Conservation (phyloP, 1,139 yeast species). For the Chernovozyma sophiae-reginae region DNA sequence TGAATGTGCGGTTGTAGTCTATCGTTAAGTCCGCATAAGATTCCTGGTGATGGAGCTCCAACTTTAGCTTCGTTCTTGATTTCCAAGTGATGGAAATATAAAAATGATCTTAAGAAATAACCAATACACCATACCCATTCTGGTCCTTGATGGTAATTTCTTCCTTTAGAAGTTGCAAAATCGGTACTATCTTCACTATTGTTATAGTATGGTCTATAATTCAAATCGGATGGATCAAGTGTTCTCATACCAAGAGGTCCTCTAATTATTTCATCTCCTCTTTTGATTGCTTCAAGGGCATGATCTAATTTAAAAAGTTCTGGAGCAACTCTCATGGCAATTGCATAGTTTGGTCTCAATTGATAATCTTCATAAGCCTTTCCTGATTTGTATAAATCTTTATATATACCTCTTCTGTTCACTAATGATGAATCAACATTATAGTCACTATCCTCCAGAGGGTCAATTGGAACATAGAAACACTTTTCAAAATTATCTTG, state of each 20-base stretch:
- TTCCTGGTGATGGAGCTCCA: slow-evolving; percentile 31
- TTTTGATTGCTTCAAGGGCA: slow-evolving; percentile 59
- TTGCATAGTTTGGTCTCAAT: slow-evolving; percentile 84
- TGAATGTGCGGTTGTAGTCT: slow-evolving; percentile 61
- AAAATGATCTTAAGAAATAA: slow-evolving; percentile 75
- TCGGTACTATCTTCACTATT: slow-evolving; percentile 79
- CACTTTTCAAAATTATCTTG: slow-evolving; percentile 73
- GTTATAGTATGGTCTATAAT: slow-evolving; percentile 83
- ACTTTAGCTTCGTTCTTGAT: slow-evolving; percentile 20
- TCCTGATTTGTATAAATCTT: slow-evolving; percentile 76
- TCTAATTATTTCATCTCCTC: slow-evolving; percentile 70
- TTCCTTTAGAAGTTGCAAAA: slow-evolving; percentile 90
- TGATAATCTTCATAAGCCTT: slow-evolving; percentile 94
- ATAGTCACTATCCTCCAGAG: slow-evolving; percentile 47
- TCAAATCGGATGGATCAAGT: slow-evolving; percentile 85
- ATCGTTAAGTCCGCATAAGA: slow-evolving; percentile 39
- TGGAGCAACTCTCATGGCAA: slow-evolving; percentile 92
- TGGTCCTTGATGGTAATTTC: slow-evolving; percentile 98
- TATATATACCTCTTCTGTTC: slow-evolving; percentile 90
- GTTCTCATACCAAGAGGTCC: slow-evolving; percentile 95
- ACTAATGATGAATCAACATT: slow-evolving; percentile 62
- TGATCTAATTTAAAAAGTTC: slow-evolving; percentile 66
- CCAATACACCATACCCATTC: slow-evolving; percentile 97
- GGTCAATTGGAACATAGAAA: slow-evolving; percentile 68
- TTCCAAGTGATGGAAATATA: slow-evolving; percentile 42